These are phyloP conservation scores for Brassica incana DNA, from an alignment of 345 rosid species.

Conservation along the genomic window DNA sequence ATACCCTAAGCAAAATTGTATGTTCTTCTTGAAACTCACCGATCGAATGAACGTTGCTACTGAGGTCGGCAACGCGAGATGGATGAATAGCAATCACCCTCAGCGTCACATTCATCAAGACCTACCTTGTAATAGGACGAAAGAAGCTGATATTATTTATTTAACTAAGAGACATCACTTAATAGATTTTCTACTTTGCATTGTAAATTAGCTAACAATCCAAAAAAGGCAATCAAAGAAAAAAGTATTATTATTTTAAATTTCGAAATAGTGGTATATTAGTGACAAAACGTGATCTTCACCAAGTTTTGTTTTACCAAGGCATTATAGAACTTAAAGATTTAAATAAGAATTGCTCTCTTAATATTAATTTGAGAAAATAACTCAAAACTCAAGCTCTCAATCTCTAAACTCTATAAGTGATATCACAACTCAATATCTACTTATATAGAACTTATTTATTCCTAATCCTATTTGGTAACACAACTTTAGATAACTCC, in stretches of 20 bases:
- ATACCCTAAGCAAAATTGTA: background rate
- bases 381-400: no score
- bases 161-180: background rate
- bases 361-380: no score
- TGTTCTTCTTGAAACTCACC: conserved; percentile 1
- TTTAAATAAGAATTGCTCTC: no score
- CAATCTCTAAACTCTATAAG: no score
- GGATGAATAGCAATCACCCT: conserved; percentile 22
- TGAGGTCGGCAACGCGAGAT: conserved; percentile 33
- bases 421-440: no score
- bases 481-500: no score
- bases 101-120: conserved; percentile 19
- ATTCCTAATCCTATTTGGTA: no score
- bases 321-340: background rate
- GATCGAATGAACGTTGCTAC: background rate
- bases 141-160: background rate
- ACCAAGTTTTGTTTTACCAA: background rate
- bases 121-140: background rate
- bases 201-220: background rate
- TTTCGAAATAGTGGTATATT: background rate
- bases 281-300: conserved; percentile 6
- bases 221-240: no score
- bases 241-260: no score
- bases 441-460: no score
- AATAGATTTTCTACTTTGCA: background rate